Evolutionary conservation across 106 monocot species (phyloP), one percentile per base, ranked within the genome.

Genomic region (Amphibolis antarctica): DNA sequence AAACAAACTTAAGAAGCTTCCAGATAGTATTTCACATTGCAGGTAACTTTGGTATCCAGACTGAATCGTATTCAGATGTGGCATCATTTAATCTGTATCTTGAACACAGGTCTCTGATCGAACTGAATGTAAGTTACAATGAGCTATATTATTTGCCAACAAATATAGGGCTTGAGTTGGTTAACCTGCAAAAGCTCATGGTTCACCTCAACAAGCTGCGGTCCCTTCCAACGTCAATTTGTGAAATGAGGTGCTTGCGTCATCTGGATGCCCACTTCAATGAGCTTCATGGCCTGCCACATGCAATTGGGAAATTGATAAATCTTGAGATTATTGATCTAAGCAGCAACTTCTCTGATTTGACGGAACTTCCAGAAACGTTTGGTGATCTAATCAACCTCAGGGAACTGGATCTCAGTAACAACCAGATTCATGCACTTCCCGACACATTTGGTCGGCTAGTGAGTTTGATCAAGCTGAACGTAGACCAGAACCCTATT

Each of bases 211-310:
- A 96, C 43, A 96, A 96, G 56, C 60, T 96, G 3, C 85, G 96
- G 0, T 96, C 89, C 57, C 79, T 96, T n/a, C 96, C 89, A 1
- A 51, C 84, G 15, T 96, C 96, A 27, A 44, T 89, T 28, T 83
- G 89, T 42, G 82, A 84, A 57, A 83, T 96, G 82, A 71, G 10
- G 26, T 89, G 80, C 13, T 44, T 96, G 59, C 69, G 57, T 11
- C 25, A 76, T 68, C 74, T 96, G 61, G 89, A 96, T 60, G 96
- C 82, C 3, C 96, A 90, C 66, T 96, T 96, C 75, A 96, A 96
- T 59, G 86, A 86, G 66, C 79, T 96, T 13, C 83, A 60, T 0
- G 81, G 89, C 25, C 69, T 96, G 9, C 96, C 94, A 12, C 64
- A 36, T 53, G 71, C 83, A 5, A 70, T 96, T 22, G 86, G 94